Evolutionary conservation across 1,139 yeast genomes (phyloP).

Genomic region (Nadsonia commutata): DNA sequence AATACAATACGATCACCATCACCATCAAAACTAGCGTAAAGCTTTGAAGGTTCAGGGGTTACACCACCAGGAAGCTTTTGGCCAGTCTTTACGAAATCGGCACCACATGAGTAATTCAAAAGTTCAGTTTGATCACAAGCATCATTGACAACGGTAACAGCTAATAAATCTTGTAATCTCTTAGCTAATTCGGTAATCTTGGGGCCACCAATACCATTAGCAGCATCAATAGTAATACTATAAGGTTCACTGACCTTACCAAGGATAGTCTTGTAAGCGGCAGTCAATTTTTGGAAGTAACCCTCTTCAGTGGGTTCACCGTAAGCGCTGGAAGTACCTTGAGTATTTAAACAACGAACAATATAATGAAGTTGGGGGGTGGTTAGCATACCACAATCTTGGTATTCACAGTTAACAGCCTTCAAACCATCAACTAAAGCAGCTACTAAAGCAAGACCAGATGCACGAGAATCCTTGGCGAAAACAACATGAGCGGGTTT

Average conservation of each 20-base stretch:
- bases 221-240: conserved; percentile 62
- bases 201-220: conserved; percentile 93
- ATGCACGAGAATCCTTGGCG: conserved; percentile 44
- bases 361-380: conserved; percentile 93
- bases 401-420: conserved; percentile 30
- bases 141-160: conserved; percentile 42
- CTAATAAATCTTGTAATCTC: conserved; percentile 28
- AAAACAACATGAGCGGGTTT: conserved; percentile 32
- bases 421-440: conserved; percentile 58
- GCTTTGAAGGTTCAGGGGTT: conserved; percentile 23
- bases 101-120: conserved; percentile 78
- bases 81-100: conserved; percentile 85
- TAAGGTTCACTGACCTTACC: conserved; percentile 21
- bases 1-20: conserved; percentile 94
- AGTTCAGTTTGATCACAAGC: conserved; percentile 38
- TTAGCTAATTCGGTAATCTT: conserved; percentile 38
- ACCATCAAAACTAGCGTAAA: conserved; percentile 86
- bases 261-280: conserved; percentile 28
- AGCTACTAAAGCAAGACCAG: conserved; percentile 52
- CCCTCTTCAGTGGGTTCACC: conserved; percentile 57
- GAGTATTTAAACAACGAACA: conserved; percentile 56
- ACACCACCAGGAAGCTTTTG: conserved; percentile 63
- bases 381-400: conserved; percentile 60
- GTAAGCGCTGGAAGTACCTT: conserved; percentile 28
- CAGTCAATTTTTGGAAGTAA: conserved; percentile 51